These are phyloP conservation scores for Berkeleyomyces basicola DNA, from an alignment of 2,329 filamentous ascomycete species.

Conservation along the genomic window DNA sequence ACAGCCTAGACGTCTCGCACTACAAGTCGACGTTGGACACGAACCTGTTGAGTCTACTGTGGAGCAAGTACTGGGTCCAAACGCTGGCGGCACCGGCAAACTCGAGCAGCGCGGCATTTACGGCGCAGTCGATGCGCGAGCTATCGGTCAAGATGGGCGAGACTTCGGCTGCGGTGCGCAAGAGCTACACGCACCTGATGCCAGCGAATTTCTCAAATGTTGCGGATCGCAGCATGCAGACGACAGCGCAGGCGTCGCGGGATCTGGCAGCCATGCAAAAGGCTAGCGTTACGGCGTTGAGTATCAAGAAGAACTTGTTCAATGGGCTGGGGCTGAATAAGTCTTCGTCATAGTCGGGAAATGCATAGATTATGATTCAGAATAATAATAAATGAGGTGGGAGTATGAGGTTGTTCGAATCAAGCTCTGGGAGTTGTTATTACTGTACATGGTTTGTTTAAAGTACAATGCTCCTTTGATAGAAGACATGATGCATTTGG, in stretches of 20 bases:
- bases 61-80: constrained; percentile 99
- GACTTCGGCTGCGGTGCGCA: constrained; percentile 21
- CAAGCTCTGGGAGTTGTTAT: too few relatives aligned
- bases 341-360: neutral
- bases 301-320: constrained; percentile 11
- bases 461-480: neutral
- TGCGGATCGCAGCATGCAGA: neutral
- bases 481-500: neutral
- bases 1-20: constrained; percentile 76
- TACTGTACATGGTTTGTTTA: neutral
- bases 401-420: too few relatives aligned
- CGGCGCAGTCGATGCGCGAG: constrained; percentile 81
- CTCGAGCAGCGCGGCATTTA: constrained; percentile 79
- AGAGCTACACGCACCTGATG: neutral
- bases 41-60: constrained; percentile 71
- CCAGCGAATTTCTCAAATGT: neutral
- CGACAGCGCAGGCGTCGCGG: neutral
- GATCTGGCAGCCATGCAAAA: constrained; percentile 6
- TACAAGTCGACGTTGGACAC: constrained; percentile 88
- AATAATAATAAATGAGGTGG: too few relatives aligned
- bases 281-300: constrained; percentile 2
- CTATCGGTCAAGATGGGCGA: constrained; percentile 67
- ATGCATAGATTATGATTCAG: too few relatives aligned
- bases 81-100: constrained; percentile 69
- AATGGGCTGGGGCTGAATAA: constrained; percentile 8